These are phyloP conservation scores for Rhodosporidiobolus odoratus DNA, from an alignment of 768 basidiomycete species.

Conservation along the genomic window DNA sequence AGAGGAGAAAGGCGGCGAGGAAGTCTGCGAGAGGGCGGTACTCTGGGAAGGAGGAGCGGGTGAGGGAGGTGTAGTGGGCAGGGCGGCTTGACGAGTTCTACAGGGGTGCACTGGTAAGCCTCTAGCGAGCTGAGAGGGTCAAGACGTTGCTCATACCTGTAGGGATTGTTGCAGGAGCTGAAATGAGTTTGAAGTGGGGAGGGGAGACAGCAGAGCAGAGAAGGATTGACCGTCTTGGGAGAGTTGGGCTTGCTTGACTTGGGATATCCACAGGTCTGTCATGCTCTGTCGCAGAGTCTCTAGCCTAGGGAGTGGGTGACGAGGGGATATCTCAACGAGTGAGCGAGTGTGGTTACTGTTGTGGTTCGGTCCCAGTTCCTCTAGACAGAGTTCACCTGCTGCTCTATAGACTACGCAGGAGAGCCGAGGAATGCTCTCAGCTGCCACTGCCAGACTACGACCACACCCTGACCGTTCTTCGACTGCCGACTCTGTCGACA, in stretches of 20 bases:
- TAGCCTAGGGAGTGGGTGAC: too few species aligned
- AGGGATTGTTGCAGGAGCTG: conserved; percentile 7
- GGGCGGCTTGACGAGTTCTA: conserved; percentile 3
- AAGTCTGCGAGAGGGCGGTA: conserved; percentile 36
- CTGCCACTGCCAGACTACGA: background rate
- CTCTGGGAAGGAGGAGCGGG: conserved; percentile 25
- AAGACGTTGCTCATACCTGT: background rate
- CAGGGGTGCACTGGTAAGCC: background rate
- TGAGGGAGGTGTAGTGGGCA: conserved; percentile 19
- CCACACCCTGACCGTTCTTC: too few species aligned
- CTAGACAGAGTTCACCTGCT: background rate
- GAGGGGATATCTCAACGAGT: background rate
- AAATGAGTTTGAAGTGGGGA: background rate
- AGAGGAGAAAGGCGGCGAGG: conserved; percentile 36
- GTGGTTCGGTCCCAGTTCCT: too few species aligned
- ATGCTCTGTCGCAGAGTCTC: background rate
- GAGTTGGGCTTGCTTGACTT: background rate
- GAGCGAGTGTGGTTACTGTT: too few species aligned
- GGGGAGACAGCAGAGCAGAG: background rate
- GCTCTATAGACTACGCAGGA: background rate
- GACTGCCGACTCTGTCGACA: too few species aligned
- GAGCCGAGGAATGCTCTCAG: background rate
- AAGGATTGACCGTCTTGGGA: background rate
- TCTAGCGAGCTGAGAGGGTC: background rate
- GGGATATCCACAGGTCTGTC: conserved; percentile 1